Conservation (phyloP, 306 rosid genomes). For the Prunus salicina region DNA sequence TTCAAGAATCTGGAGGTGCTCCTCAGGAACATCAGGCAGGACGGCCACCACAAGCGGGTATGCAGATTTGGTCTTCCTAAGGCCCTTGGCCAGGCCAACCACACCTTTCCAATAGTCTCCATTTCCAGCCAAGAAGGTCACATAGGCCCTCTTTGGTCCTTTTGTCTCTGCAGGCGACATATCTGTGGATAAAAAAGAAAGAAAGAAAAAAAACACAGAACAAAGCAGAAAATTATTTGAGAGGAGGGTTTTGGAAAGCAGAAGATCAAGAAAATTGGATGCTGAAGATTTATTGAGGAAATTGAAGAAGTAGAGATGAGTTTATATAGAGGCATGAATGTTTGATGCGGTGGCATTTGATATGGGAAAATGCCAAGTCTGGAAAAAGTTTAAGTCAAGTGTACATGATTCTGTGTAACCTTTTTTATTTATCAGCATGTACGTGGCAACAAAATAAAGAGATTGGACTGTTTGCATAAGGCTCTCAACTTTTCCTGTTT, state of each 20-base stretch:
- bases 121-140: constrained; percentile 52
- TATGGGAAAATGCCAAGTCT: background rate
- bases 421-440: background rate
- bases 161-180: constrained; percentile 10
- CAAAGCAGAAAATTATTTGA: background rate
- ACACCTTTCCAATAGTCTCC: constrained; percentile 58
- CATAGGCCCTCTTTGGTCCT: constrained; percentile 35
- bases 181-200: background rate
- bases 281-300: background rate
- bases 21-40: constrained; percentile 50
- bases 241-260: background rate
- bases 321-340: constrained; percentile 7
- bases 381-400: background rate
- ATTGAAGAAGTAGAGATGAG: background rate
- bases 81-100: constrained; percentile 56
- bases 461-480: background rate
- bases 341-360: background rate
- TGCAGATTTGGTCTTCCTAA: constrained; percentile 32
- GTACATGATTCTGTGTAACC: constrained; percentile 4
- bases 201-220: background rate
- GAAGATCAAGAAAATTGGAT: background rate
- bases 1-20: constrained; percentile 39
- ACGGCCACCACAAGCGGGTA: constrained; percentile 54
- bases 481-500: background rate
- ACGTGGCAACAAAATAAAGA: background rate